Conservation (phyloP, 768 basidiomycete genomes). For the Leccinellum rugosiceps region DNA sequence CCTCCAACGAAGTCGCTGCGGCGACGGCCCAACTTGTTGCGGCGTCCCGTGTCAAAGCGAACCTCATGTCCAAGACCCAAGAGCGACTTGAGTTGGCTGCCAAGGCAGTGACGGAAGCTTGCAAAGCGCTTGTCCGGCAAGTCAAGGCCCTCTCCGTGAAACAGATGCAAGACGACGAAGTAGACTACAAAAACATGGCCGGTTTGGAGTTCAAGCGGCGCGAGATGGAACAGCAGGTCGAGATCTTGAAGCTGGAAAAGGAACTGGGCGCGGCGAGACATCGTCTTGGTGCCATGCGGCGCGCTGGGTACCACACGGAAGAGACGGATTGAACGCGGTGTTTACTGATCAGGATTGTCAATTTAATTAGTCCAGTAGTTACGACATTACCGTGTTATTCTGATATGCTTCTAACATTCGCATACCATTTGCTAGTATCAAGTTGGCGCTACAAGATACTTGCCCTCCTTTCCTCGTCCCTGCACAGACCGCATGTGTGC, state of each 20-base stretch:
- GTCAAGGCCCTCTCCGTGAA: slow-evolving; percentile 93
- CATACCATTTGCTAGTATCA: no score
- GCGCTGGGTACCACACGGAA: slow-evolving; percentile 86
- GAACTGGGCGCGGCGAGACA: slow-evolving; percentile 86
- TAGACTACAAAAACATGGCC: slow-evolving; percentile 87
- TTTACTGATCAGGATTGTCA: no score
- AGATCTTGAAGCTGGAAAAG: slow-evolving; percentile 94
- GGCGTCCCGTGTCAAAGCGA: slow-evolving; percentile 96
- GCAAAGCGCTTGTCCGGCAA: slow-evolving; percentile 92
- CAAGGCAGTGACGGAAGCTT: slow-evolving; percentile 96
- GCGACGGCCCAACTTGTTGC: slow-evolving; percentile 98
- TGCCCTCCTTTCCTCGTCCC: no score
- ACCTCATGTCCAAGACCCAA: slow-evolving; percentile 98
- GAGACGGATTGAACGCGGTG: slow-evolving; percentile 51
- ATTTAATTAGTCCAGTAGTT: no score
- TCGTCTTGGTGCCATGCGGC: slow-evolving; percentile 78
- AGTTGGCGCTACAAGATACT: no score
- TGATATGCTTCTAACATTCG: no score
- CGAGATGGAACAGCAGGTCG: slow-evolving; percentile 99
- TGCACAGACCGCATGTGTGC: no score
- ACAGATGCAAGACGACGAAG: slow-evolving; percentile 76
- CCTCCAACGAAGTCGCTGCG: slow-evolving; percentile 98
- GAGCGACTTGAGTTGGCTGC: slow-evolving; percentile 94
- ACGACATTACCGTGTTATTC: no score
- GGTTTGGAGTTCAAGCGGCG: slow-evolving; percentile 92